Evolutionary conservation across 129 eudicot genomes (phyloP).

Genomic region (Flaveria sonorensis): DNA sequence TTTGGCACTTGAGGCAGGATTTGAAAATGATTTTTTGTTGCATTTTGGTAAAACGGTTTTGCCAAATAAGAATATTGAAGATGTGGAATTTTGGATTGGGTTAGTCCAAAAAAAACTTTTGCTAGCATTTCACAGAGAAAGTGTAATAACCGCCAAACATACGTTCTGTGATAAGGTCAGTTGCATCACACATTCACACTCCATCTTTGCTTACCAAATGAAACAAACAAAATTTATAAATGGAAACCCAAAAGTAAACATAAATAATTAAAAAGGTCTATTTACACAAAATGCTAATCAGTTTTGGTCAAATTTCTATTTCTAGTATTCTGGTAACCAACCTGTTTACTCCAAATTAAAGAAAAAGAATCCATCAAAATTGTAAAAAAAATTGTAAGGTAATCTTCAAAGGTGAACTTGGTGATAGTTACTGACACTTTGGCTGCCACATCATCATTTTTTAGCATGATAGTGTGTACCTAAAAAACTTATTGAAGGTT

Average conservation of each 20-base stretch:
- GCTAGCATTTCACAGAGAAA: constrained; percentile 67
- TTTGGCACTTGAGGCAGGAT: constrained; percentile 75
- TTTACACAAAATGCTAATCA: background rate
- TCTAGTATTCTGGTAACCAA: background rate
- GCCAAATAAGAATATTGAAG: constrained; percentile 68
- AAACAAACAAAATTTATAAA: background rate
- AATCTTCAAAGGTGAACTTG: background rate
- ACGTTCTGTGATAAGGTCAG: constrained; percentile 51
- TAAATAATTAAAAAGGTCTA: background rate
- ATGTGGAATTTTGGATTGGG: constrained; percentile 78
- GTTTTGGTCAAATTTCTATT: background rate
- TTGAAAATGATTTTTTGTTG: constrained; percentile 65
- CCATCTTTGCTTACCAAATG: background rate
- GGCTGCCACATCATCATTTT: background rate
- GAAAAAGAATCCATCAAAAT: background rate
- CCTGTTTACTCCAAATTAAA: background rate
- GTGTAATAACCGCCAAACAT: constrained; percentile 50
- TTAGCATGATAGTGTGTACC: background rate
- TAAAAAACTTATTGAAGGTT: background rate
- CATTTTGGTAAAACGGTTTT: constrained; percentile 76
- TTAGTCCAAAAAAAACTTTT: constrained; percentile 60
- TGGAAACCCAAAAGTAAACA: background rate
- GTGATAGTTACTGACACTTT: background rate
- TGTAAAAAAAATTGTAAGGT: background rate
- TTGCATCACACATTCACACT: constrained; percentile 21